A percentile compares a stretch with the other conserved stretches of the same genome.
Conservation (phyloP, 73 alveolate species). For the Effrenium voratum region DNA sequence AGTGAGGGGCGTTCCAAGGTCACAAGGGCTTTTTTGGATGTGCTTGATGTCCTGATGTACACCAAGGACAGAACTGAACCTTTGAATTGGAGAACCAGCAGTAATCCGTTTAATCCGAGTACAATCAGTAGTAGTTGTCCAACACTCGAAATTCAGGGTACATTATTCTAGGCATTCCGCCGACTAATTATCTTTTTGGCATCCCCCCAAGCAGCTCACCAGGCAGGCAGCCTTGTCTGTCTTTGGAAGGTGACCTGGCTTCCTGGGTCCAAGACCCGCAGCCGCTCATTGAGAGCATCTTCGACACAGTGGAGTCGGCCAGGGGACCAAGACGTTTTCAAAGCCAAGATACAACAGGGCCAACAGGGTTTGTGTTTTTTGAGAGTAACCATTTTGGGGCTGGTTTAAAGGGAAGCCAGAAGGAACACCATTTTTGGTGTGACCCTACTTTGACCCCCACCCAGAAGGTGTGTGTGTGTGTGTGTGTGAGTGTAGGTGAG, state of each 20-base stretch:
- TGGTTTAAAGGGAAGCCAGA: too few relatives aligned
- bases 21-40: not conserved
- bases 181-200: not conserved
- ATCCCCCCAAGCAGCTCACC: not conserved
- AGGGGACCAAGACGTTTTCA: not conserved
- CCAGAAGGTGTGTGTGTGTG: too few relatives aligned
- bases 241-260: conserved; percentile 51
- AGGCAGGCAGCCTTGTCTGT: too few relatives aligned
- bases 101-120: not conserved
- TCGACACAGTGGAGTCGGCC: conserved; percentile 90
- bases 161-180: not conserved
- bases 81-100: not conserved
- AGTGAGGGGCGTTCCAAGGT: not conserved
- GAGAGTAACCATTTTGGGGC: too few relatives aligned
- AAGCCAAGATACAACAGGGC: too few relatives aligned
- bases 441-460: too few relatives aligned
- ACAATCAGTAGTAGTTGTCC: not conserved
- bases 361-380: too few relatives aligned
- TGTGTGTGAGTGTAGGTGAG: too few relatives aligned
- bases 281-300: conserved; percentile 85
- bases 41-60: not conserved
- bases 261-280: conserved; percentile 76
- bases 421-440: too few relatives aligned
- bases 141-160: not conserved
- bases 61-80: not conserved